These are phyloP conservation scores for Eucalyptus coolabah DNA, from an alignment of 345 rosid genomes.

Conservation along the genomic window DNA sequence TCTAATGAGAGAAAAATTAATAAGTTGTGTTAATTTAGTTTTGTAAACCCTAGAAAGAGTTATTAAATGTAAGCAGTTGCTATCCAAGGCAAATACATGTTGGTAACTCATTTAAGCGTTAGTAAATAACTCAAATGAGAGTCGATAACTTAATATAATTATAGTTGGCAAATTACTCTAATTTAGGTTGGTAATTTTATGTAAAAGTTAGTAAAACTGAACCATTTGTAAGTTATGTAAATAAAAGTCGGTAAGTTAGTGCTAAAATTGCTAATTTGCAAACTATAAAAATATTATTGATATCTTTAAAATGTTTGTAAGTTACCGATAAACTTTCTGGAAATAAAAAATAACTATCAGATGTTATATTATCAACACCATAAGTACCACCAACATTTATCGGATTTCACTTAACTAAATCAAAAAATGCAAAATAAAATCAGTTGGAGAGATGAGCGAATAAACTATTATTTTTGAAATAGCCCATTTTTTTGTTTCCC, in stretches of 20 bases:
- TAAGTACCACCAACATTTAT: not conserved
- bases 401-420: not conserved
- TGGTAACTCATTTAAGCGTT: fast-evolving
- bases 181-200: not conserved
- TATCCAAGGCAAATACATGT: not conserved
- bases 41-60: not conserved
- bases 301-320: not conserved
- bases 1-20: fast-evolving
- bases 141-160: fast-evolving
- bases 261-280: not conserved
- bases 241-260: not conserved
- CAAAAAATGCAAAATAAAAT: not conserved
- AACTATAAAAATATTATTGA: fast-evolving
- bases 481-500: fast-evolving
- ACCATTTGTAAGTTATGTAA: not conserved
- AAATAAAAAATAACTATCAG: not conserved
- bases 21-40: not conserved
- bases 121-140: not conserved
- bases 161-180: not conserved
- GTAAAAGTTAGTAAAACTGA: fast-evolving
- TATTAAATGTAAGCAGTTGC: not conserved
- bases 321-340: not conserved
- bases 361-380: not conserved
- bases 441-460: not conserved
- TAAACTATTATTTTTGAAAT: not conserved